Conservation (phyloP, 805 yeast species). For the Kodamaea fukazawae region DNA sequence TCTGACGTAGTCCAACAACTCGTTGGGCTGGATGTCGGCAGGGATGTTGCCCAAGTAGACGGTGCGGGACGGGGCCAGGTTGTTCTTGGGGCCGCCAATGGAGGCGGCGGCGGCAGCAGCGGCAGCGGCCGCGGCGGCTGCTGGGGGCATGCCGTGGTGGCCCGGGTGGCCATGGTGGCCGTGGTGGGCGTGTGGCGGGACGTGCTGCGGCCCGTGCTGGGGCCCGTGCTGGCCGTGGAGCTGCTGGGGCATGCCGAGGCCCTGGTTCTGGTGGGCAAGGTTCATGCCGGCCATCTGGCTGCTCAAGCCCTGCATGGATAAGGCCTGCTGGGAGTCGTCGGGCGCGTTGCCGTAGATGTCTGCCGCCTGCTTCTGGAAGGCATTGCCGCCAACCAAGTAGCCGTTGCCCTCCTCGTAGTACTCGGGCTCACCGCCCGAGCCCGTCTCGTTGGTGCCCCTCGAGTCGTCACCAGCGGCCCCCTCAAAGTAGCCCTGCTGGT, state of each 20-base stretch:
- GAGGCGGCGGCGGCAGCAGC: slow-evolving; percentile 7
- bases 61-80: slow-evolving; percentile 70
- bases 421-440: too few relatives aligned
- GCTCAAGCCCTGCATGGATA: slow-evolving; percentile 4
- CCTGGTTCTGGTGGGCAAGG: slow-evolving; percentile 1
- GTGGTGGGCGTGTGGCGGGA: neutral
- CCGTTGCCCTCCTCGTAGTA: too few relatives aligned
- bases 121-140: neutral
- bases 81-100: slow-evolving; percentile 9
- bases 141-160: slow-evolving; percentile 5
- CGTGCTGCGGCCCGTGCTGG: neutral
- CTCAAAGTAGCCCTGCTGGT: neutral
- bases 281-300: slow-evolving; percentile 8
- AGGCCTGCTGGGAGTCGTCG: too few relatives aligned
- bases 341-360: too few relatives aligned
- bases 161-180: slow-evolving; percentile 1
- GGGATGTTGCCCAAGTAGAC: slow-evolving; percentile 91
- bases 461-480: too few relatives aligned
- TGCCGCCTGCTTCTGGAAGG: too few relatives aligned
- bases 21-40: slow-evolving; percentile 72
- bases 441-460: too few relatives aligned
- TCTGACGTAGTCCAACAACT: slow-evolving; percentile 83
- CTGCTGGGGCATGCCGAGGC: slow-evolving; percentile 2
- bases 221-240: neutral
- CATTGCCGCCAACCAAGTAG: too few relatives aligned